Conservation (phyloP, 805 yeast species). For the Aciculoconidium aculeatum region DNA sequence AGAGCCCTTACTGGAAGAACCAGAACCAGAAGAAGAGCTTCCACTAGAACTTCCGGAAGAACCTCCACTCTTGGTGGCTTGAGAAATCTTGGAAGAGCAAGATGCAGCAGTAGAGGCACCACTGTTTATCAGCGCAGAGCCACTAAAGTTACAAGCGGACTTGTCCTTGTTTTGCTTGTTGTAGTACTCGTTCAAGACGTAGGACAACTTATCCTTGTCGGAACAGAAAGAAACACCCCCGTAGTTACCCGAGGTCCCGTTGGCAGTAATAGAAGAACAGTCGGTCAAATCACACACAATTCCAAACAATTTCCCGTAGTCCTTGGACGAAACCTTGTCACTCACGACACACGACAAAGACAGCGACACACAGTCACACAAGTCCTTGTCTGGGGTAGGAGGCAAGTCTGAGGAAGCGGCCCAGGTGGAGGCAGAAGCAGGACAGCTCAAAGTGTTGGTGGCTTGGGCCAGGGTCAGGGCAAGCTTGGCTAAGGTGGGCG, state of each 20-base stretch:
- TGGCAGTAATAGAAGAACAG: constrained; percentile 56
- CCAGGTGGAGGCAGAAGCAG: constrained; percentile 54
- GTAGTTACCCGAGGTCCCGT: constrained; percentile 62
- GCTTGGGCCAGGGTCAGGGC: constrained; percentile 28
- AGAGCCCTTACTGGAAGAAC: constrained; percentile 17
- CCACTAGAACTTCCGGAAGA: constrained; percentile 19
- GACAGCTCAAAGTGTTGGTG: constrained; percentile 49
- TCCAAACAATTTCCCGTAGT: constrained; percentile 56
- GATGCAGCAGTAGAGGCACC: constrained; percentile 25
- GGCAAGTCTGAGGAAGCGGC: constrained; percentile 63
- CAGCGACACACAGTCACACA: constrained; percentile 58
- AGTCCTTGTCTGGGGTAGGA: constrained; percentile 65
- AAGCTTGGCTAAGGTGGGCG: constrained; percentile 33
- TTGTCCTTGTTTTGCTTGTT: constrained; percentile 34
- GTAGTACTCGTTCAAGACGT: constrained; percentile 44
- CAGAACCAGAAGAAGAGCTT: constrained; percentile 20
- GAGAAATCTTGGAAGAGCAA: constrained; percentile 22
- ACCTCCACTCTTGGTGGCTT: constrained; percentile 11
- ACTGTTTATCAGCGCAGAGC: constrained; percentile 49
- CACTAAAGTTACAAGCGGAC: constrained; percentile 64
- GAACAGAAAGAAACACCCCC: constrained; percentile 74
- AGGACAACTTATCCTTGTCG: constrained; percentile 58
- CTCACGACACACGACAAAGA: constrained; percentile 58
- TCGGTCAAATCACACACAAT: constrained; percentile 50
- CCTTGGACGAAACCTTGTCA: constrained; percentile 45